Evolutionary conservation across 345 rosid genomes (phyloP).

Genomic region (Conringia planisiliqua): DNA sequence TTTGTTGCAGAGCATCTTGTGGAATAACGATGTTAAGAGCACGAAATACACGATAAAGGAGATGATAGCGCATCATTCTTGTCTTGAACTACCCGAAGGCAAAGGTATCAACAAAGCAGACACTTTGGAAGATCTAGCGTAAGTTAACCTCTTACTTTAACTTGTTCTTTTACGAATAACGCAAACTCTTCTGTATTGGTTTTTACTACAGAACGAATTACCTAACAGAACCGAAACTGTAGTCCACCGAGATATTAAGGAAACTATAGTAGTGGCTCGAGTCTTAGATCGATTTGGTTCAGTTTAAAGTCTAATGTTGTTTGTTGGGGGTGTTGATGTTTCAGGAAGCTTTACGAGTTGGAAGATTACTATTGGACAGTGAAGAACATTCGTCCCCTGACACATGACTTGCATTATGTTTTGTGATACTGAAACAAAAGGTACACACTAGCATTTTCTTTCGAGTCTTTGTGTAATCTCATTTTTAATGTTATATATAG

Average conservation of each 20-base stretch:
- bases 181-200: not conserved
- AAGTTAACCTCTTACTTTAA: slow-evolving; percentile 30
- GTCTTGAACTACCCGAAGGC: slow-evolving; percentile 76
- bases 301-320: not conserved
- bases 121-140: slow-evolving; percentile 74
- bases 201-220: not conserved
- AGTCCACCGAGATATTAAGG: not conserved
- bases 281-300: not conserved
- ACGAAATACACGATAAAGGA: slow-evolving; percentile 83
- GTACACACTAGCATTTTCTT: not conserved
- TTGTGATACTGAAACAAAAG: slow-evolving; percentile 7
- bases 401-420: slow-evolving; percentile 19
- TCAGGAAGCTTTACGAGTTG: slow-evolving; percentile 64
- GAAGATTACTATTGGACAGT: slow-evolving; percentile 48
- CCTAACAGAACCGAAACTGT: not conserved
- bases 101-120: slow-evolving; percentile 74
- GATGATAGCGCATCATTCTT: slow-evolving; percentile 77
- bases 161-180: not conserved
- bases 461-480: not conserved
- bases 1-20: slow-evolving; percentile 71
- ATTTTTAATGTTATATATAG: not conserved
- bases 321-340: slow-evolving; percentile 18
- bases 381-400: slow-evolving; percentile 32
- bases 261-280: not conserved
- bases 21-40: slow-evolving; percentile 87